These are phyloP conservation scores for Magnolia kwangsiensis DNA, from an alignment of 164 flowering plant genomes.

Conservation along the genomic window DNA sequence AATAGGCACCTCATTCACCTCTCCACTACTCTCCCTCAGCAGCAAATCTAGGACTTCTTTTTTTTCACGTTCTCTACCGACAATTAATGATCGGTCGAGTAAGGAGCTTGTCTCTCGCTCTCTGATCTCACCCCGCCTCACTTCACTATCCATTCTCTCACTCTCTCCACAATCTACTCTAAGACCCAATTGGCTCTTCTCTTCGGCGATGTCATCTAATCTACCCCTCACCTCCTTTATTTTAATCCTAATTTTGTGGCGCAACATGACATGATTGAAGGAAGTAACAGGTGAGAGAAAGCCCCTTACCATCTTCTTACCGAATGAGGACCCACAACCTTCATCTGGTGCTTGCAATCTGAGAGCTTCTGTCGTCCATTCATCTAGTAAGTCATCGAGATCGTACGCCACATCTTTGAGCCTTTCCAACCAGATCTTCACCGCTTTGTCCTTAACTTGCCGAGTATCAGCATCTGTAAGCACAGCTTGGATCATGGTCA, in stretches of 20 bases:
- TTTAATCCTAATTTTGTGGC: not conserved
- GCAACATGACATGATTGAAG: not conserved
- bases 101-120: not conserved
- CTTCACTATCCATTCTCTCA: not conserved
- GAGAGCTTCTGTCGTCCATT: not conserved
- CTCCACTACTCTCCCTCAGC: not conserved
- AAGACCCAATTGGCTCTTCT: not conserved
- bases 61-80: not conserved
- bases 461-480: not conserved
- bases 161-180: not conserved
- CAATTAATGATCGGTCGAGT: not conserved
- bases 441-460: not conserved
- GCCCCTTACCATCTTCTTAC: not conserved
- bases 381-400: slow-evolving; percentile 1
- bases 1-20: not conserved
- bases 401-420: not conserved
- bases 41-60: not conserved
- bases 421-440: not conserved
- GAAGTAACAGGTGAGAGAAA: not conserved
- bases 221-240: not conserved
- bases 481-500: not conserved
- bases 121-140: not conserved
- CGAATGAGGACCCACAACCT: not conserved
- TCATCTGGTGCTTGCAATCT: not conserved
- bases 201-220: not conserved